These are phyloP conservation scores for Podospora bellae-mahoneyi DNA, from an alignment of 495 filamentous ascomycete species.

Conservation along the genomic window DNA sequence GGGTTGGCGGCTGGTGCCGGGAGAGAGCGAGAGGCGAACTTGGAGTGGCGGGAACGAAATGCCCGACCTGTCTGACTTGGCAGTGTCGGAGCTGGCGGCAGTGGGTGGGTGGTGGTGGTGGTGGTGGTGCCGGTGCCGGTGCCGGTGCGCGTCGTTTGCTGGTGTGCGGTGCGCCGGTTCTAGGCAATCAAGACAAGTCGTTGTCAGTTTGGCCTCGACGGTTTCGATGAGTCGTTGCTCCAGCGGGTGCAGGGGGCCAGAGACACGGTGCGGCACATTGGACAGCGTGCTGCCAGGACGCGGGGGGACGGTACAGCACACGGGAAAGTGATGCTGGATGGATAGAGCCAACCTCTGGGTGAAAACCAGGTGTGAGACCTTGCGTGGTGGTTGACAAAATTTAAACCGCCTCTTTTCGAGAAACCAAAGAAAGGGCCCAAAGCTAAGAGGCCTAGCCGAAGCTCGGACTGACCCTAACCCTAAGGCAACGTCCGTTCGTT, in stretches of 20 bases:
- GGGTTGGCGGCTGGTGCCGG: constrained; percentile 9
- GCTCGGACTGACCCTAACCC: constrained; percentile 22
- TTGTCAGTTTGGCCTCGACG: neutral
- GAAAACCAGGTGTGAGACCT: constrained; percentile 14
- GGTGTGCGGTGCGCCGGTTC: neutral
- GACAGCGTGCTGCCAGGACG: constrained; percentile 3
- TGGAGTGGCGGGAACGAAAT: neutral
- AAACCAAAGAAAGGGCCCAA: neutral
- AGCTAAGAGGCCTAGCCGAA: neutral
- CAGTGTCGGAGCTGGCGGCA: neutral
- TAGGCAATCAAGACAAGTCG: neutral
- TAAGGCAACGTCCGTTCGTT: neutral
- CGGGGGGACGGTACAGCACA: neutral
- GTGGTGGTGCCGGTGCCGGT: neutral
- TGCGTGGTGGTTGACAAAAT: constrained; percentile 24
- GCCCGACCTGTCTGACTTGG: neutral
- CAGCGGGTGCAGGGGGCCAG: constrained; percentile 5
- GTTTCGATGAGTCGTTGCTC: neutral
- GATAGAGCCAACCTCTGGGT: constrained; percentile 1
- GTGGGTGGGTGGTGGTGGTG: neutral
- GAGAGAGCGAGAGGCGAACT: neutral
- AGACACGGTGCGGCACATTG: constrained; percentile 11
- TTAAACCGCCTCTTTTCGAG: constrained; percentile 19
- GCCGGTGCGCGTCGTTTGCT: neutral
- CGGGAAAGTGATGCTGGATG: neutral